These are phyloP conservation scores for Arctostaphylos glauca DNA, from an alignment of 148 eudicot species.

Conservation along the genomic window DNA sequence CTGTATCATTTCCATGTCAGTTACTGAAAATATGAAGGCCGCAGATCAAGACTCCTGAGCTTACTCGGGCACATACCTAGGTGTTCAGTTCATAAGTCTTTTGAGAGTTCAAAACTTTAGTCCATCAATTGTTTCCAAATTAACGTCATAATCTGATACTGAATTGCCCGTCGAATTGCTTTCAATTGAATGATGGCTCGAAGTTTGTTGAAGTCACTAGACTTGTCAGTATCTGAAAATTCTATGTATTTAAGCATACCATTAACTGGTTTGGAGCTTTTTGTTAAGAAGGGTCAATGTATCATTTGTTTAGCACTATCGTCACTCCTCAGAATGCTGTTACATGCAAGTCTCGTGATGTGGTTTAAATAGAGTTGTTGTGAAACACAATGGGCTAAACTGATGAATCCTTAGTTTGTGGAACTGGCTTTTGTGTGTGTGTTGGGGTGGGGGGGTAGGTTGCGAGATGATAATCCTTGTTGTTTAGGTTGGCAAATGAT, in stretches of 20 bases:
- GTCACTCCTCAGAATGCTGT: not conserved
- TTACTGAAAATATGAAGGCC: not conserved
- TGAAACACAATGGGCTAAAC: not conserved
- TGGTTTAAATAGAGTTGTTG: not conserved
- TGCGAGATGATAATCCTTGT: no score
- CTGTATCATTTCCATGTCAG: not conserved
- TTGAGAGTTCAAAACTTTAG: not conserved
- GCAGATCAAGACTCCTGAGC: not conserved
- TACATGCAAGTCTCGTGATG: not conserved
- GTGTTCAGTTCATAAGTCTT: not conserved
- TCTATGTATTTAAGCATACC: not conserved
- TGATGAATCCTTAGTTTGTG: no score
- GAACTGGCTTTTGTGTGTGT: not conserved
- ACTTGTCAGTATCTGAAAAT: not conserved
- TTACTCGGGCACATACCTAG: not conserved
- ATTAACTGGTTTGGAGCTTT: not conserved
- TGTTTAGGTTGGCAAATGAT: no score
- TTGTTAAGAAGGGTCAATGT: not conserved
- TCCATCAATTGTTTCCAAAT: not conserved
- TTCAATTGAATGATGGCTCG: not conserved
- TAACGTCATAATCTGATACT: no score
- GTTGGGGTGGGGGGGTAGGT: not conserved
- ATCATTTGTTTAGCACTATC: not conserved
- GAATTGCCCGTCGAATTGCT: not conserved
- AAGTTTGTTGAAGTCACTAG: not conserved